phyloP scores from a whole-genome alignment of 768 basidiomycete species.

The Collybiopsis confluens region DNA sequence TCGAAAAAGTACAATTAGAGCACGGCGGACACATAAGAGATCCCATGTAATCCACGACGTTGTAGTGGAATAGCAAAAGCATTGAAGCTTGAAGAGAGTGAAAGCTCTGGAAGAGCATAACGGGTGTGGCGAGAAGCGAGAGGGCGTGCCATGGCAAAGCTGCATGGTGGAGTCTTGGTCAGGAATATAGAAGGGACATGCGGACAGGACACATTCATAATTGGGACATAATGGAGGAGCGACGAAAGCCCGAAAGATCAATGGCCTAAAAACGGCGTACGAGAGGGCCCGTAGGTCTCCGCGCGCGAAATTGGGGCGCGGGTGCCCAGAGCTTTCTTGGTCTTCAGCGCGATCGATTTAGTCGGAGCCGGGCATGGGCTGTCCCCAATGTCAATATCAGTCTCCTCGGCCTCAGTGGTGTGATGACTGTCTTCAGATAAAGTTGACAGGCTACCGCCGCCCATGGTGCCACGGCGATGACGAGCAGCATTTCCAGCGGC shows the following conservation, averaged over 20 bases:
- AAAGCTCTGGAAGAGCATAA: slow-evolving; percentile 13
- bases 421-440: slow-evolving; percentile 65
- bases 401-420: slow-evolving; percentile 64
- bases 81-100: slow-evolving; percentile 8
- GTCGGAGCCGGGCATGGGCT: slow-evolving; percentile 85
- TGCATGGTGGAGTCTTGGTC: slow-evolving; percentile 12
- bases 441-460: slow-evolving; percentile 43
- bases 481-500: slow-evolving; percentile 69
- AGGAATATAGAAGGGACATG: not conserved
- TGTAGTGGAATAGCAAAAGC: not conserved
- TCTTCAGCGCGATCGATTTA: slow-evolving; percentile 51
- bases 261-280: slow-evolving; percentile 32
- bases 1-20: not conserved
- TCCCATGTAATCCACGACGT: not conserved
- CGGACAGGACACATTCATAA: slow-evolving; percentile 6
- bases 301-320: slow-evolving; percentile 45
- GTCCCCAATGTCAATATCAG: slow-evolving; percentile 75
- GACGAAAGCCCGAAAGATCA: too few relatives aligned
- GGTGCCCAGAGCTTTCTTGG: slow-evolving; percentile 40
- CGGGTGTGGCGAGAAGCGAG: slow-evolving; percentile 17
- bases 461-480: slow-evolving; percentile 47
- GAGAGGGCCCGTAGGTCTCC: slow-evolving; percentile 65
- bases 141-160: slow-evolving; percentile 18
- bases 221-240: not conserved
- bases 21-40: slow-evolving; percentile 6